A percentile compares a stretch with the other conserved stretches of the same genome.
These are phyloP conservation scores for Rhytidhysteron rufulum DNA, from an alignment of 2,329 filamentous ascomycete genomes.

Conservation along the genomic window DNA sequence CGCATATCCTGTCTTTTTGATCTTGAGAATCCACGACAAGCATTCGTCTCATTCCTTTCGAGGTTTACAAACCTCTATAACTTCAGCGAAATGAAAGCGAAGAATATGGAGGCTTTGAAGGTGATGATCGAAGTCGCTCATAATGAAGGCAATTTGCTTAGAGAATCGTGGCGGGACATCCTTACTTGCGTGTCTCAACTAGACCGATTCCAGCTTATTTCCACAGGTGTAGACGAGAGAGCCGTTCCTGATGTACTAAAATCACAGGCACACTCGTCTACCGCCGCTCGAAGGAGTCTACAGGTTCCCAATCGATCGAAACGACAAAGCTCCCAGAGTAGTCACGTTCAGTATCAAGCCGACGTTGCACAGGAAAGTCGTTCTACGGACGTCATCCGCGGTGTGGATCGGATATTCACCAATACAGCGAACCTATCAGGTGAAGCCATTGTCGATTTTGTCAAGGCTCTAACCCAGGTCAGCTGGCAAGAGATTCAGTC, in stretches of 20 bases:
- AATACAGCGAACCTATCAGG: constrained; percentile 91
- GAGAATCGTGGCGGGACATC: constrained; percentile 91
- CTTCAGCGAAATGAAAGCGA: constrained; percentile 87
- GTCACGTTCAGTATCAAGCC: constrained; percentile 53
- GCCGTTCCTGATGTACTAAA: constrained; percentile 83
- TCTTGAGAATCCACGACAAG: constrained; percentile 85
- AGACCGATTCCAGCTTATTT: constrained; percentile 90
- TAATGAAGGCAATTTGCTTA: constrained; percentile 84
- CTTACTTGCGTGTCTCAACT: constrained; percentile 94
- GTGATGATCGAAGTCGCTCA: constrained; percentile 88
- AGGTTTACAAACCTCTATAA: constrained; percentile 97
- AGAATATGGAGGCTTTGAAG: constrained; percentile 93
- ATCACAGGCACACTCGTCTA: constrained; percentile 64
- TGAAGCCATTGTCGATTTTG: constrained; percentile 94
- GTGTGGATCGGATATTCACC: constrained; percentile 93
- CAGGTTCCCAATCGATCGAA: constrained; percentile 55
- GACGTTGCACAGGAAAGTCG: constrained; percentile 90
- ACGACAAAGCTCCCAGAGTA: constrained; percentile 43
- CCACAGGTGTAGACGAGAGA: constrained; percentile 89
- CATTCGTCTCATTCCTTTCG: constrained; percentile 88
- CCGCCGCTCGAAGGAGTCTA: constrained; percentile 60
- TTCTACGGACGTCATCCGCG: constrained; percentile 87
- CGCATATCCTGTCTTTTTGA: constrained; percentile 92
- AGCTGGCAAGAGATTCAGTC: constrained; percentile 99
- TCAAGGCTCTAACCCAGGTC: constrained; percentile 85